Evolutionary conservation across 768 basidiomycete species (phyloP).

Genomic region (Suillus brevipes): DNA sequence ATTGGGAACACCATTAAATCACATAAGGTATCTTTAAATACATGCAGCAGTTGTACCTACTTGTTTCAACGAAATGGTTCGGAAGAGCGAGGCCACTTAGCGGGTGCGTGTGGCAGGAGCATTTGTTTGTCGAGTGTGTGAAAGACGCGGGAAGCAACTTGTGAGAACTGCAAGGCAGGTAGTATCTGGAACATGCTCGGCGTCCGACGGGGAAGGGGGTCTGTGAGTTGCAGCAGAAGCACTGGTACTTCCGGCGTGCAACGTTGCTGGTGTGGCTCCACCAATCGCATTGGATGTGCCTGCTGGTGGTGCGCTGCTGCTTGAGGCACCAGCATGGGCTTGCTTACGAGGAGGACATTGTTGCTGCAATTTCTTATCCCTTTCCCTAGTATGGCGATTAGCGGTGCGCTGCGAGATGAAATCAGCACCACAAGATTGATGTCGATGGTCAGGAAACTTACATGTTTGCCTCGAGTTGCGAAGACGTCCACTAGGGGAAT

Average conservation of each 20-base stretch:
- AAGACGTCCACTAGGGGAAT: background rate
- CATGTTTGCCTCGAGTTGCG: background rate
- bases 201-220: background rate
- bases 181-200: background rate
- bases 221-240: background rate
- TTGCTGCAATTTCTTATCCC: background rate
- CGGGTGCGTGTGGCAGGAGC: too few relatives aligned
- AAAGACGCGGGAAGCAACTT: too few relatives aligned
- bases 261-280: background rate
- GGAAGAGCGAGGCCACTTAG: too few relatives aligned
- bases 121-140: too few relatives aligned
- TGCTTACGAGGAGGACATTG: background rate
- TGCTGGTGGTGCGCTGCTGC: background rate
- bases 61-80: too few relatives aligned
- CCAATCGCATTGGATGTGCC: background rate
- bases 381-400: background rate
- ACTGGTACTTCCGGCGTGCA: background rate
- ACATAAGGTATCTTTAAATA: too few relatives aligned
- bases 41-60: too few relatives aligned
- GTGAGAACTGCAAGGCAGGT: background rate
- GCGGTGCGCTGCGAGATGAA: background rate
- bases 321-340: background rate
- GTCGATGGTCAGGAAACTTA: background rate
- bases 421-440: background rate
- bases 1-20: too few relatives aligned